Percentiles rank a stretch among this genome's conserved stretches.
phyloP scores from a whole-genome alignment of 2,329 filamentous ascomycete genomes.

The Colletotrichum sp. region DNA sequence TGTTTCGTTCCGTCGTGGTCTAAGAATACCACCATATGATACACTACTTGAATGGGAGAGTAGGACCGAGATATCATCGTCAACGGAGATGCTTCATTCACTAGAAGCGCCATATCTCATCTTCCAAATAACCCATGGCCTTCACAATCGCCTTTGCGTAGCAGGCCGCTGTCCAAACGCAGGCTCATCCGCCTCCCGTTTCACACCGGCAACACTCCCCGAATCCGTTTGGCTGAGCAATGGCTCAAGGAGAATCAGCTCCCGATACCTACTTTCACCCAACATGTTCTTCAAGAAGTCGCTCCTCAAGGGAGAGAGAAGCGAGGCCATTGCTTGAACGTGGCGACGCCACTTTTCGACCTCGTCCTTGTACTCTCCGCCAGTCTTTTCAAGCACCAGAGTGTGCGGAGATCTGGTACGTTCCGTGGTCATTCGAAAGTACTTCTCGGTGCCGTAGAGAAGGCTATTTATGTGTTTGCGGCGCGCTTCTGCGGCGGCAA shows the following conservation, averaged over 20 bases:
- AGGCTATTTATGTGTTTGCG: background rate
- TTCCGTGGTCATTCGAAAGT: background rate
- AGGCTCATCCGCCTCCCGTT: background rate
- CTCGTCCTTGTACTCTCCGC: background rate
- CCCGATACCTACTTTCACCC: background rate
- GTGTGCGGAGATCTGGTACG: background rate
- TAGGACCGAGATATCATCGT: background rate
- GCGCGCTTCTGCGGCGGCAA: background rate
- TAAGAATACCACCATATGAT: background rate
- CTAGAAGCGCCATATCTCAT: background rate
- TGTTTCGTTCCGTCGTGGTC: background rate
- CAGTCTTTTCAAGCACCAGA: background rate
- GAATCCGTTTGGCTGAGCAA: background rate
- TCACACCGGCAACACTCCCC: background rate
- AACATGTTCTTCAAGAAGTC: background rate
- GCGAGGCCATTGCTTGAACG: background rate
- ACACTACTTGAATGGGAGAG: background rate
- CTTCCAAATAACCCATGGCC: background rate
- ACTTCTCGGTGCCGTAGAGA: background rate
- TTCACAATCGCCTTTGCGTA: background rate
- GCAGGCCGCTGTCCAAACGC: background rate
- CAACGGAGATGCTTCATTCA: background rate
- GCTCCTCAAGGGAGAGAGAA: background rate
- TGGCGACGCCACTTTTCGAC: background rate
- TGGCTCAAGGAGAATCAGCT: background rate